A percentile compares a stretch with the other conserved stretches of the same genome.
phyloP scores from a whole-genome alignment of 768 basidiomycete species.

The Lyophyllum semitale region DNA sequence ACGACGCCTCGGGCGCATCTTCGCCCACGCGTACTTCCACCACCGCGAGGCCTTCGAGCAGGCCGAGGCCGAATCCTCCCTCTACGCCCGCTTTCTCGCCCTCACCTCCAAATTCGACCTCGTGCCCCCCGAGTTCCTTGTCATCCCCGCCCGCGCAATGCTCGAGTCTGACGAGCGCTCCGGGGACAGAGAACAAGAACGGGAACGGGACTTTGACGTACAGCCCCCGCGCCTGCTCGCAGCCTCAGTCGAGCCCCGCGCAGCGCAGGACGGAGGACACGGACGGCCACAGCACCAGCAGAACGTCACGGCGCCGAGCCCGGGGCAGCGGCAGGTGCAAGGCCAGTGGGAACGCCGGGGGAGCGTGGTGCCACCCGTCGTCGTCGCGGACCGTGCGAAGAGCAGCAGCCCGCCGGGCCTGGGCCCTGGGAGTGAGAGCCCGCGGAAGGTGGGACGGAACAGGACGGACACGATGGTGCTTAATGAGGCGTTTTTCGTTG shows the following conservation, averaged over 20 bases:
- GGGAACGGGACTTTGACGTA: conserved; percentile 21
- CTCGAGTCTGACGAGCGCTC: conserved; percentile 14
- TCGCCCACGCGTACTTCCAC: conserved; percentile 95
- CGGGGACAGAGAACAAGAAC: conserved; percentile 16
- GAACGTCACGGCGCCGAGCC: background rate
- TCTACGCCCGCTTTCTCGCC: conserved; percentile 88
- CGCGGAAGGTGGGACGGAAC: conserved; percentile 50
- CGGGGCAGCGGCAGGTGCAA: background rate
- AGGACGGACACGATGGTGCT: conserved; percentile 80
- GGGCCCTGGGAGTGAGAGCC: conserved; percentile 33
- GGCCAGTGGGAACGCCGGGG: conserved; percentile 3
- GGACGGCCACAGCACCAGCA: background rate
- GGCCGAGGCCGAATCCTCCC: conserved; percentile 85
- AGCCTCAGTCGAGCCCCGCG: conserved; percentile 36
- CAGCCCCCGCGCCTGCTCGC: conserved; percentile 41
- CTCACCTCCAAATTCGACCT: conserved; percentile 80
- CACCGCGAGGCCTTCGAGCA: conserved; percentile 91
- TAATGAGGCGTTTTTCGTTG: conserved; percentile 40
- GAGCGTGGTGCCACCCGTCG: background rate
- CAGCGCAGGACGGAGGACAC: background rate
- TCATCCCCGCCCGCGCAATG: conserved; percentile 57
- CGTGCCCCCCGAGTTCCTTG: conserved; percentile 81
- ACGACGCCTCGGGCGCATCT: conserved; percentile 89
- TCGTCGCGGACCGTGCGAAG: conserved; percentile 12
- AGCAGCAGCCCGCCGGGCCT: conserved; percentile 24